Evolutionary conservation across 345 rosid genomes (phyloP).

Genomic region (Euphorbia lathyris): DNA sequence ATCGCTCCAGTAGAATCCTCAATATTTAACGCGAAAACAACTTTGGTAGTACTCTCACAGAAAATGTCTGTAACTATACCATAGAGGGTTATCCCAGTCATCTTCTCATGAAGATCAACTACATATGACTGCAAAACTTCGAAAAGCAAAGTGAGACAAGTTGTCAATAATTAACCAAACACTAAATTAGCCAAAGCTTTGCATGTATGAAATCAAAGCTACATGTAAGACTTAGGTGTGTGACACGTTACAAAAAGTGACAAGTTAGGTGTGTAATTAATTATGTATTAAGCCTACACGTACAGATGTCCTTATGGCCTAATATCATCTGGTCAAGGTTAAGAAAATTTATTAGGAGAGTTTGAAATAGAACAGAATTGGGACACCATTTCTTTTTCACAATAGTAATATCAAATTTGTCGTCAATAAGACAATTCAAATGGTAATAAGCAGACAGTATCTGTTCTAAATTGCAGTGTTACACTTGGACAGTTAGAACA

Average conservation of each 20-base stretch:
- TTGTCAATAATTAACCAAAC: conserved; percentile 2
- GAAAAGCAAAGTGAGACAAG: conserved; percentile 32
- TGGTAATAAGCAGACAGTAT: not conserved
- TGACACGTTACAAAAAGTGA: no score
- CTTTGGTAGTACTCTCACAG: conserved; percentile 40
- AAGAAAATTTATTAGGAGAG: not conserved
- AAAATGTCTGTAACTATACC: conserved; percentile 56
- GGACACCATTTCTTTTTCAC: not conserved
- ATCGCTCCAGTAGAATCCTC: conserved; percentile 71
- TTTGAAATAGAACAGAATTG: not conserved
- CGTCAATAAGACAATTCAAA: not conserved
- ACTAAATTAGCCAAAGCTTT: not conserved
- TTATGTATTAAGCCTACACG: no score
- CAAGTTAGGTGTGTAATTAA: no score
- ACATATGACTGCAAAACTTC: conserved; percentile 64
- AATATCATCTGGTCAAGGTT: not conserved
- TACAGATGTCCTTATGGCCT: not conserved
- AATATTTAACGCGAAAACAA: conserved; percentile 58
- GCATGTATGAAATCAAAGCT: not conserved
- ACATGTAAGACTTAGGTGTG: not conserved
- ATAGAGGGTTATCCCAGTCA: conserved; percentile 79
- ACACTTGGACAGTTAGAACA: not conserved
- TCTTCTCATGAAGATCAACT: conserved; percentile 67
- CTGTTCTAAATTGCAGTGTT: not conserved
- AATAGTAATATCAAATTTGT: not conserved